These are phyloP conservation scores for Trichoderma simmonsii DNA, from an alignment of 2,329 filamentous ascomycete genomes.

Conservation along the genomic window DNA sequence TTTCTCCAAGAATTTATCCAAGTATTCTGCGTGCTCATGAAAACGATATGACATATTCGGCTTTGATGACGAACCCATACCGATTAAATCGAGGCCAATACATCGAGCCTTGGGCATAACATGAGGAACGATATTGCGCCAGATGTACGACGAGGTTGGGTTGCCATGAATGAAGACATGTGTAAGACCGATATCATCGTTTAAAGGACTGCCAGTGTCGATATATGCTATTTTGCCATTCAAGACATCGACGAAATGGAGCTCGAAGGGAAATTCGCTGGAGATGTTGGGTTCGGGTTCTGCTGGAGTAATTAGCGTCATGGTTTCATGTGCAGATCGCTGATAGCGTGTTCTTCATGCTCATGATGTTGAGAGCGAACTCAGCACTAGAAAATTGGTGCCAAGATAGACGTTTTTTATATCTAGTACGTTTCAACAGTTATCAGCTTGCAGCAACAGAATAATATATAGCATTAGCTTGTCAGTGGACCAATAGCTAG, in stretches of 20 bases:
- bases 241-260: background rate
- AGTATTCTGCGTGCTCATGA: background rate
- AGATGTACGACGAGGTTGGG: background rate
- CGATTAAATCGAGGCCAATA: background rate
- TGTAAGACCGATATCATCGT: too few species aligned
- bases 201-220: too few species aligned
- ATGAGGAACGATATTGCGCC: background rate
- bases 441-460: background rate
- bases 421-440: background rate
- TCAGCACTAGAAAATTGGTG: background rate
- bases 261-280: background rate
- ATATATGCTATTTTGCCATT: too few species aligned
- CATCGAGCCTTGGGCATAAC: background rate
- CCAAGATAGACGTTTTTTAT: background rate
- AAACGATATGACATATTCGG: background rate
- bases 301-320: background rate
- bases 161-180: too few species aligned
- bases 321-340: background rate
- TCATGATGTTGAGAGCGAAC: background rate
- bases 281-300: too few species aligned
- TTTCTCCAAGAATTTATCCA: background rate
- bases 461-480: background rate
- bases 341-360: background rate
- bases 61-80: background rate
- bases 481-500: background rate